Evolutionary conservation across 1,139 yeast species (phyloP).

Genomic region (Blastobotrys elegans): DNA sequence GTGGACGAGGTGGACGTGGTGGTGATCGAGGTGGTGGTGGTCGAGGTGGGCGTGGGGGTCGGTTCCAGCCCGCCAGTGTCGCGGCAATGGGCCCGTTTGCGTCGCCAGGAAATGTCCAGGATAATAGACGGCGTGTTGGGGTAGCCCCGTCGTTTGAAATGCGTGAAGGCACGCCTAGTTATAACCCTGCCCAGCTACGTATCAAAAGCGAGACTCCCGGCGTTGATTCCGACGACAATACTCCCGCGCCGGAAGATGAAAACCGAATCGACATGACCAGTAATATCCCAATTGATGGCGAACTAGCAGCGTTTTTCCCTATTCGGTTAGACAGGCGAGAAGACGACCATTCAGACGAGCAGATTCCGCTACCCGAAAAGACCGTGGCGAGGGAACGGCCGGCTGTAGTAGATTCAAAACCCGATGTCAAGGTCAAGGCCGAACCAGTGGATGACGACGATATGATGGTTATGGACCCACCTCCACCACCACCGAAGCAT

Average conservation of each 20-base stretch:
- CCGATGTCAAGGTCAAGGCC: constrained; percentile 17
- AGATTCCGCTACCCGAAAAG: constrained; percentile 28
- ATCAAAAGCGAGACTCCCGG: constrained; percentile 25
- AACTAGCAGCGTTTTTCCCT: constrained; percentile 29
- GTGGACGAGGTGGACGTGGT: constrained; percentile 21
- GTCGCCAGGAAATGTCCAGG: constrained; percentile 24
- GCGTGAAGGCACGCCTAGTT: constrained; percentile 10
- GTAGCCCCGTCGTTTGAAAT: constrained; percentile 10
- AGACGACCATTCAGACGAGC: constrained; percentile 33
- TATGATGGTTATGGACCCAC: neutral
- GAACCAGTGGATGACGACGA: constrained; percentile 17
- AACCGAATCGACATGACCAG: constrained; percentile 27
- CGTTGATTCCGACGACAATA: constrained; percentile 15
- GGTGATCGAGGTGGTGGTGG: constrained; percentile 19
- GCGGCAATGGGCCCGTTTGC: constrained; percentile 35
- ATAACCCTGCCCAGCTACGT: constrained; percentile 13
- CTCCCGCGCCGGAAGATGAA: constrained; percentile 21
- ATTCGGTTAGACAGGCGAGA: constrained; percentile 26
- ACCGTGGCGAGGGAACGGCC: constrained; percentile 1
- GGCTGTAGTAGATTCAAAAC: constrained; percentile 8
- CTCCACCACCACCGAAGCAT: constrained; percentile 2
- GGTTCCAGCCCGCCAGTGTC: constrained; percentile 30
- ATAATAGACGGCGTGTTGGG: constrained; percentile 4
- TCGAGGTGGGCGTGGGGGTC: constrained; percentile 21
- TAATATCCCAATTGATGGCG: constrained; percentile 19